A percentile compares a stretch with the other conserved stretches of the same genome.
Evolutionary conservation across 2,329 filamentous ascomycete genomes (phyloP).

Genomic region (Colletotrichum brevisporum): DNA sequence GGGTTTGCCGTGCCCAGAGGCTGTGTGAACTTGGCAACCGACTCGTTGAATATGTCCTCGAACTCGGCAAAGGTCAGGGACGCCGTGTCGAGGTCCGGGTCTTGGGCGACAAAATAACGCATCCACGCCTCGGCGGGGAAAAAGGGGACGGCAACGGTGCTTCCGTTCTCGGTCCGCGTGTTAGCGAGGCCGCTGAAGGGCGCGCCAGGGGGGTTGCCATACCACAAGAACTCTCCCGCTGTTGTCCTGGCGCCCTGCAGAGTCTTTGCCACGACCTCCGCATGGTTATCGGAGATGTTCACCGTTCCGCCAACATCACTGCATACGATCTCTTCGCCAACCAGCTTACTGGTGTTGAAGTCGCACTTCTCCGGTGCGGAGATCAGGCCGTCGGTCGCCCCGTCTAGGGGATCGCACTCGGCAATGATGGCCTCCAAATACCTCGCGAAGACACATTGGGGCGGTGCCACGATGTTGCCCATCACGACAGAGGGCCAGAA

Average conservation of each 20-base stretch:
- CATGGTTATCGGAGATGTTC: background rate
- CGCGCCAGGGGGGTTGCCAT: conserved; percentile 20
- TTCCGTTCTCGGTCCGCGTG: conserved; percentile 13
- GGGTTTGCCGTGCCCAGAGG: conserved; percentile 47
- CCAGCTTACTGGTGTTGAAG: background rate
- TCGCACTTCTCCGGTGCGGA: conserved; percentile 25
- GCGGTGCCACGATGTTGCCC: conserved; percentile 25
- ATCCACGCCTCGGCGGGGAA: conserved; percentile 20
- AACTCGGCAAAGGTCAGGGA: conserved; percentile 19
- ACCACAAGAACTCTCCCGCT: conserved; percentile 14
- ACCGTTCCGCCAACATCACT: conserved; percentile 11
- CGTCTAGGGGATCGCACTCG: conserved; percentile 15
- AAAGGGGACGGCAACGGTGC: conserved; percentile 20
- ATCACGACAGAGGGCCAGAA: conserved; percentile 33
- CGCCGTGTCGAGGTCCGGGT: conserved; percentile 22
- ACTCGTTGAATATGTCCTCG: conserved; percentile 19
- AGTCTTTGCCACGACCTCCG: conserved; percentile 10
- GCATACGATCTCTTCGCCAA: conserved; percentile 10
- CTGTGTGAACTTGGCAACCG: background rate
- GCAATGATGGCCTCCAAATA: conserved; percentile 21
- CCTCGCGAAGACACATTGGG: conserved; percentile 18
- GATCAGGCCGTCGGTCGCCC: conserved; percentile 23
- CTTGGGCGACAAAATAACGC: conserved; percentile 24
- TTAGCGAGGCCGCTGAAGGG: conserved; percentile 19
- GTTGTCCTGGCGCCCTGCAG: conserved; percentile 9